Evolutionary conservation across 1,284 basidiomycete genomes (phyloP).

Genomic region (Hypsizygus ulmarius): DNA sequence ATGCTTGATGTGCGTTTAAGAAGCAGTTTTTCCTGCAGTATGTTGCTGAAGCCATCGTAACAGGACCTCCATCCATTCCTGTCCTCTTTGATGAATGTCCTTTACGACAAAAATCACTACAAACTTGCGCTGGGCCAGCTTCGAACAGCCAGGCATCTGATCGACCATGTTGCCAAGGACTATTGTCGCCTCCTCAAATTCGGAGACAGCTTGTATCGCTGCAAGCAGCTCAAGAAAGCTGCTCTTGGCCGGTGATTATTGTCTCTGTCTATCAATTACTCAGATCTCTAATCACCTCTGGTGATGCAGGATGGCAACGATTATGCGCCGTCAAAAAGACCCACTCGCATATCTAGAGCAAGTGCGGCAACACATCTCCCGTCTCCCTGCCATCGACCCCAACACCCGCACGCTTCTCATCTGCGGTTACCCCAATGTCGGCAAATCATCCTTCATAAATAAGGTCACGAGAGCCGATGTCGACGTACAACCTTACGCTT

Average conservation of each 20-base stretch:
- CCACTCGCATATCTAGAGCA: slow-evolving; percentile 95
- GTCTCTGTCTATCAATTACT: not conserved
- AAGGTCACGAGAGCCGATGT: slow-evolving; percentile 97
- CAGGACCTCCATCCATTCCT: slow-evolving; percentile 96
- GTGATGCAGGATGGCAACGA: slow-evolving; percentile 81
- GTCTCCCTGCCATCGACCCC: slow-evolving; percentile 93
- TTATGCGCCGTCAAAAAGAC: slow-evolving; percentile 97
- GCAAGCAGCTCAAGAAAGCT: slow-evolving; percentile 94
- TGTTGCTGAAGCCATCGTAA: not conserved
- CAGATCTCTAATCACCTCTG: slow-evolving; percentile 1
- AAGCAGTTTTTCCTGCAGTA: not conserved
- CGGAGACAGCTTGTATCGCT: slow-evolving; percentile 92
- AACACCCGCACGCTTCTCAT: slow-evolving; percentile 95
- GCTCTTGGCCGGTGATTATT: slow-evolving; percentile 82
- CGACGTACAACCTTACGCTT: slow-evolving; percentile 96
- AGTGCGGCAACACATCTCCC: slow-evolving; percentile 95
- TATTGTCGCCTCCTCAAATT: slow-evolving; percentile 95
- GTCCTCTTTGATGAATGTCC: slow-evolving; percentile 89
- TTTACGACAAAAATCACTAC: slow-evolving; percentile 99
- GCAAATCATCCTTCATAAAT: slow-evolving; percentile 97
- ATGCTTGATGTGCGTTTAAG: slow-evolving; percentile 82
- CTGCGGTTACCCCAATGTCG: slow-evolving; percentile 97
- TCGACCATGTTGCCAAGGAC: slow-evolving; percentile 94
- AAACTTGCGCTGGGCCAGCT: slow-evolving; percentile 95
- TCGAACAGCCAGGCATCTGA: slow-evolving; percentile 89